Percentiles rank a stretch among this genome's conserved stretches.
These are phyloP conservation scores for Eustoma russellianum DNA, from an alignment of 257 asterid genomes.

Conservation along the genomic window DNA sequence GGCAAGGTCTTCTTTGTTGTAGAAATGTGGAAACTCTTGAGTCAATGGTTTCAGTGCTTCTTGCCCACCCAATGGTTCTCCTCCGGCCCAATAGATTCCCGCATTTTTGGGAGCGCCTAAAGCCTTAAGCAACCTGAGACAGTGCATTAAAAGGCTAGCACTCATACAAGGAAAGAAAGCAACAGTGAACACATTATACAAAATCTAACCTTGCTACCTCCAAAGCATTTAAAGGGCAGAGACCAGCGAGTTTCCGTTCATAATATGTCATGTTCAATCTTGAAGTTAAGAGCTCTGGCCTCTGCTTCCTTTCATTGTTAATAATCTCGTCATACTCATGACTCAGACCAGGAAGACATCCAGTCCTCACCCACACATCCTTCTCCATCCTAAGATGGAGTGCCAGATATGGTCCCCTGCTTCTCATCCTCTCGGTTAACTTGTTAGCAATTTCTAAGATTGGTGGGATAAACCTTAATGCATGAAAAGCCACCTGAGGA, in stretches of 20 bases:
- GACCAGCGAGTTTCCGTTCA: conserved; percentile 62
- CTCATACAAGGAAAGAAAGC: neutral
- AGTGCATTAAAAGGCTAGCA: neutral
- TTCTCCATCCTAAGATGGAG: conserved; percentile 88
- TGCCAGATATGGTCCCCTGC: conserved; percentile 77
- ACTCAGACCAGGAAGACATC: conserved; percentile 77
- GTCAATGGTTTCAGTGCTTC: conserved; percentile 58
- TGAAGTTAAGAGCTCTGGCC: conserved; percentile 63
- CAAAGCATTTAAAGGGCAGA: conserved; percentile 71
- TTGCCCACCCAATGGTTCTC: conserved; percentile 76
- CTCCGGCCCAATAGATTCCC: conserved; percentile 83
- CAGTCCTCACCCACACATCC: conserved; percentile 91
- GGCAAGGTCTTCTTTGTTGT: conserved; percentile 75
- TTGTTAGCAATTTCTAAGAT: conserved; percentile 51
- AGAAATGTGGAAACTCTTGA: conserved; percentile 55
- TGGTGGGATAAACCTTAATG: conserved; percentile 57
- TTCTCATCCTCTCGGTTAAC: conserved; percentile 63
- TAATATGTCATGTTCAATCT: conserved; percentile 70
- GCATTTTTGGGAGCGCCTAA: conserved; percentile 68
- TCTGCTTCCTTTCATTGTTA: conserved; percentile 47
- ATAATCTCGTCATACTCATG: conserved; percentile 53
- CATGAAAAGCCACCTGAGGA: conserved; percentile 78
- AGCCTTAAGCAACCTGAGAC: conserved; percentile 68
- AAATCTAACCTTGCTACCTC: conserved; percentile 49
- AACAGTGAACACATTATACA: neutral